Conservation (phyloP, 345 rosid genomes). For the Brassica juncea region DNA sequence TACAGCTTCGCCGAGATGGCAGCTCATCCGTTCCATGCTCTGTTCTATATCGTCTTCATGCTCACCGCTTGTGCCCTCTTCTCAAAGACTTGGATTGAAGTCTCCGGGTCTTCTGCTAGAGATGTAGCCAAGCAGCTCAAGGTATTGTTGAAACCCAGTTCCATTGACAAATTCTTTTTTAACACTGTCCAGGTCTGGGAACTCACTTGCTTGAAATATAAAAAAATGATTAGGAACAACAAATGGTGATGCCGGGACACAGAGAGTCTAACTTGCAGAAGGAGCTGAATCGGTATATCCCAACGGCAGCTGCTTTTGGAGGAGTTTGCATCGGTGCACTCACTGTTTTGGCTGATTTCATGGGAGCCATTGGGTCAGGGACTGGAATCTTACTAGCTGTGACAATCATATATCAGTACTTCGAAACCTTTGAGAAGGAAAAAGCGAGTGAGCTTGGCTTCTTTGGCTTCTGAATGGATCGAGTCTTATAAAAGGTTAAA, state of each 20-base stretch:
- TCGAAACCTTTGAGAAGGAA: slow-evolving; percentile 75
- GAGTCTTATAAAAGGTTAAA: slow-evolving; percentile 2
- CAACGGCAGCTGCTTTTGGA: slow-evolving; percentile 78
- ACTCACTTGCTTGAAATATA: not conserved
- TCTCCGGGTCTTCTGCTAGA: slow-evolving; percentile 75
- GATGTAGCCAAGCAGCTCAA: slow-evolving; percentile 86
- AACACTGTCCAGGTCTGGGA: not conserved
- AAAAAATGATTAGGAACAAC: slow-evolving; percentile 59
- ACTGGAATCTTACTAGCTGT: slow-evolving; percentile 77
- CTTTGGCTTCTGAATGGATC: slow-evolving; percentile 57
- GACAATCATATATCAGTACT: slow-evolving; percentile 69
- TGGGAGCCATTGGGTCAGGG: slow-evolving; percentile 83
- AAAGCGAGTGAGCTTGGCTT: slow-evolving; percentile 78
- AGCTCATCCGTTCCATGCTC: slow-evolving; percentile 76
- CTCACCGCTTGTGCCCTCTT: slow-evolving; percentile 73
- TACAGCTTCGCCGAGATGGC: slow-evolving; percentile 72
- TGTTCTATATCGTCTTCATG: slow-evolving; percentile 76
- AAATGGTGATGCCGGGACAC: slow-evolving; percentile 87
- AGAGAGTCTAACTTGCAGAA: slow-evolving; percentile 70
- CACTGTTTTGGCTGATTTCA: slow-evolving; percentile 72
- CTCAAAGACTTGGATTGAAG: slow-evolving; percentile 84
- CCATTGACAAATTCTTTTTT: not conserved
- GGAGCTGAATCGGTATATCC: slow-evolving; percentile 71
- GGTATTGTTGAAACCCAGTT: slow-evolving; percentile 38
- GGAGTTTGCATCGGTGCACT: slow-evolving; percentile 82